Conservation (phyloP, 345 rosid genomes). For the Theobroma cacao region DNA sequence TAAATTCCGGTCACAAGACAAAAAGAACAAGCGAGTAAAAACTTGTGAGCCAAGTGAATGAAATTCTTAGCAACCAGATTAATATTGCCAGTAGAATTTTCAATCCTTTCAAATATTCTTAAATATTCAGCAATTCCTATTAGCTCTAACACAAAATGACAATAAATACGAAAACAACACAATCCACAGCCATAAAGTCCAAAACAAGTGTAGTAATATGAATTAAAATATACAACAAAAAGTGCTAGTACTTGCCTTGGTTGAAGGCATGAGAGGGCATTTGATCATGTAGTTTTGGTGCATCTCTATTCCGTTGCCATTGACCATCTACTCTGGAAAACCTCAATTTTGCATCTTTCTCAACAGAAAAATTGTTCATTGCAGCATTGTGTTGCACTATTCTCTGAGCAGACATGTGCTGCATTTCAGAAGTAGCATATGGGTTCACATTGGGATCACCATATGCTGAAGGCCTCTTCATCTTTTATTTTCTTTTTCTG, state of each 20-base stretch:
- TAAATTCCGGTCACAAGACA: too few species aligned
- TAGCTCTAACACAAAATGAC: too few species aligned
- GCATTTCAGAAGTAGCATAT: not conserved
- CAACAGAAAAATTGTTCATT: not conserved
- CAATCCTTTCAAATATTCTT: too few species aligned
- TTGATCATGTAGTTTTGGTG: not conserved
- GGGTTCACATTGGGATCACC: constrained; percentile 1
- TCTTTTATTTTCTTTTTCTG: too few species aligned
- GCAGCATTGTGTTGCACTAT: not conserved
- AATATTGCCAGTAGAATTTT: too few species aligned
- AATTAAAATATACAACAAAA: not conserved
- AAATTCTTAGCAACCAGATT: too few species aligned
- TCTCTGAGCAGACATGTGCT: constrained; percentile 4
- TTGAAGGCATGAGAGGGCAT: not conserved
- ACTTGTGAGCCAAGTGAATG: too few species aligned
- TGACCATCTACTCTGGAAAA: constrained; percentile 1
- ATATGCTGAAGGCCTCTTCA: not conserved
- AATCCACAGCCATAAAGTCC: not conserved
- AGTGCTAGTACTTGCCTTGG: not conserved
- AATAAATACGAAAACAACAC: too few species aligned
- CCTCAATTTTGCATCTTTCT: not conserved
- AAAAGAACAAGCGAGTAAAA: too few species aligned
- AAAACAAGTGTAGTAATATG: not conserved
- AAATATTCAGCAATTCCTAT: too few species aligned
- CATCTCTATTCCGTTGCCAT: constrained; percentile 13